Evolutionary conservation across 2,329 filamentous ascomycete genomes (phyloP).

Genomic region (Phaeosphaeria sp.): DNA sequence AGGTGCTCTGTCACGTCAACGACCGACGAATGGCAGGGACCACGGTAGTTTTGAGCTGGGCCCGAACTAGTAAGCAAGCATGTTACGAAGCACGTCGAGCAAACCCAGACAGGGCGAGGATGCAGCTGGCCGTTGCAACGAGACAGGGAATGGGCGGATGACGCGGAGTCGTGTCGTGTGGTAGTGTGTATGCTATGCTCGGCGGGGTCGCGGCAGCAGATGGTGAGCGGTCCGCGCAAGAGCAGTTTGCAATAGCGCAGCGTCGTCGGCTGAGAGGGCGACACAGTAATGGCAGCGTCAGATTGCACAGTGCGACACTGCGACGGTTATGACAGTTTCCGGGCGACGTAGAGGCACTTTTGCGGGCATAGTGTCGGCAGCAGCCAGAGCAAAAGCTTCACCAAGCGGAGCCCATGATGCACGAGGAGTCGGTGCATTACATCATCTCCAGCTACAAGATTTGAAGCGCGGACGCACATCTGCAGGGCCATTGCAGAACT

Average conservation of each 20-base stretch:
- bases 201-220: not conserved
- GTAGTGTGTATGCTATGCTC: slow-evolving; percentile 15
- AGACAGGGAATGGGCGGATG: slow-evolving; percentile 36
- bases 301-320: not conserved
- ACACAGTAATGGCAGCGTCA: slow-evolving; percentile 1
- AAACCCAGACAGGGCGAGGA: slow-evolving; percentile 11
- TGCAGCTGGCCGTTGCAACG: slow-evolving; percentile 7
- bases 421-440: slow-evolving; percentile 38
- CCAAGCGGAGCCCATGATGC: no score
- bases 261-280: not conserved
- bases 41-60: slow-evolving; percentile 36
- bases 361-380: slow-evolving; percentile 16
- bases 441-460: slow-evolving; percentile 28
- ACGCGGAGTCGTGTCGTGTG: slow-evolving; percentile 25
- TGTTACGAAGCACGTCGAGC: slow-evolving; percentile 15
- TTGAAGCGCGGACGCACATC: slow-evolving; percentile 21
- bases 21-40: slow-evolving; percentile 32
- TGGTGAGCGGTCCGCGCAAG: not conserved
- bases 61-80: slow-evolving; percentile 25
- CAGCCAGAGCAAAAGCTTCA: slow-evolving; percentile 16
- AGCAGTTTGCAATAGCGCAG: slow-evolving; percentile 2
- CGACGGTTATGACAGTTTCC: not conserved
- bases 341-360: slow-evolving; percentile 4
- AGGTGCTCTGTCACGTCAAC: slow-evolving; percentile 28
- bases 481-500: slow-evolving; percentile 22